Evolutionary conservation across 1,284 basidiomycete species (phyloP), one percentile per base, ranked within the genome.

Genomic region (Mycosarcoma mackinlayi): DNA sequence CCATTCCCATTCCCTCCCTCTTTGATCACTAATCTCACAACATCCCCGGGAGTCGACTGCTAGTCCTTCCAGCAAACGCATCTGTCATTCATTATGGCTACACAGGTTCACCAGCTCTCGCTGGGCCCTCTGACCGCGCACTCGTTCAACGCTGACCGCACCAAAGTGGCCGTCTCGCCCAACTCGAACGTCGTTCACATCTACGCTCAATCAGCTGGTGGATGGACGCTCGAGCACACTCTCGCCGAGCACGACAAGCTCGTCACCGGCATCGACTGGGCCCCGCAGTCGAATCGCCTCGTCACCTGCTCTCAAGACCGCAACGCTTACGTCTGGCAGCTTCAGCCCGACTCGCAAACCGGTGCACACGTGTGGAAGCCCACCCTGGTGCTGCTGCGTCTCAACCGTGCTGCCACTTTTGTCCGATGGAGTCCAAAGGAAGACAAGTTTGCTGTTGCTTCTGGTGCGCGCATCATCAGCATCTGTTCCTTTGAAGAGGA

Each of bases 221-320:
- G 51, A 60, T 98, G 94, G 93, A 86, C 87, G 24, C 84, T 89
- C 18, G 87, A 88, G 13, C 91, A 93, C 77, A 92, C 90, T 0
- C 88, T 99, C 21, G 86, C 91, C 16, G 94, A 98, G 88, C 96
- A 99, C 85, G 96, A 99, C 87, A 98, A 98, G 86, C 86, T 91
- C 69, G 92, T 99, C 84, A 98, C 95, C 2, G 94, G 93, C 60
- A 96, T 99, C 84, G 95, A 98, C 84, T 99, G 96, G 96, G 96
- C 95, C 3, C 93, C 94, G 9, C 88, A 88, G 76, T 92, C 94
- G 47, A 98, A 99, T 85, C 90, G 93, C 25, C 94, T 99, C 84
- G 96, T 99, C 30, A 98, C 95, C 11, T 93, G 94, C 76, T 94
- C 95, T 24, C 95, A 99, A 84, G 96, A 99, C 83, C 87, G 96